Evolutionary conservation across 176 grass and related monocot genomes (phyloP), one percentile per base, ranked within the genome.

Genomic region (Zea luxurians): DNA sequence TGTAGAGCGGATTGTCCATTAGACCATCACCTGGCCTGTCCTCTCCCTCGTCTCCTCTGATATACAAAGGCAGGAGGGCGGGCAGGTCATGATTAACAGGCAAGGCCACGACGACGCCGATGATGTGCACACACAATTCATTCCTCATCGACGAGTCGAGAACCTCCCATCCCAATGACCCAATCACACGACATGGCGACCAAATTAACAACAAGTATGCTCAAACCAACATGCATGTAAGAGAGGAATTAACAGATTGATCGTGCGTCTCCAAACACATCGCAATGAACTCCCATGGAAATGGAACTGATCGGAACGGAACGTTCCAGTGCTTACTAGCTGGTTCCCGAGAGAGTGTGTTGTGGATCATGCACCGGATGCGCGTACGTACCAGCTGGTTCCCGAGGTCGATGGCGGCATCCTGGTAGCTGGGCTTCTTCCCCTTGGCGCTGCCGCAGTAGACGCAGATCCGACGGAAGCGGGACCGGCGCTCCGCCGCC

Each of bases 371-470:
- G 57, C 18, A 10, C 17, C 47, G 8, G 7, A 20, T 2, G 54
- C 2, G 13, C 12, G 16, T 15, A 5, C 5, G 7, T 90, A 98
- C 96, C 96, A 99, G 71, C 73, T 95, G 84, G 57, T 89, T 87
- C 53, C 92, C 96, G 75, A 99, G 90, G 10, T 96, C 80, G 65
- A 99, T 45, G 57, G 92, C 92, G 54, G 96, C 96, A 49, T 93
- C 76, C 85, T 95, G 92, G 84, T 99, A 99, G 43, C 83, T 93
- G 54, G 78, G 4, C 71, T 96, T 99, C 13, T 68, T 89, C 8
- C 96, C 96, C 77, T 83, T 89, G 37, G 90, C 88, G 83, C 88
- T 96, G 65, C 96, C 96, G 75, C 96, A 99, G 84, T 89, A 99
- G 63, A 99, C 96, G 82, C 96, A 99, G 80, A 99, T 99, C 90